These are phyloP conservation scores for Penicillium olsonii DNA, from an alignment of 2,329 filamentous ascomycete genomes.

Conservation along the genomic window DNA sequence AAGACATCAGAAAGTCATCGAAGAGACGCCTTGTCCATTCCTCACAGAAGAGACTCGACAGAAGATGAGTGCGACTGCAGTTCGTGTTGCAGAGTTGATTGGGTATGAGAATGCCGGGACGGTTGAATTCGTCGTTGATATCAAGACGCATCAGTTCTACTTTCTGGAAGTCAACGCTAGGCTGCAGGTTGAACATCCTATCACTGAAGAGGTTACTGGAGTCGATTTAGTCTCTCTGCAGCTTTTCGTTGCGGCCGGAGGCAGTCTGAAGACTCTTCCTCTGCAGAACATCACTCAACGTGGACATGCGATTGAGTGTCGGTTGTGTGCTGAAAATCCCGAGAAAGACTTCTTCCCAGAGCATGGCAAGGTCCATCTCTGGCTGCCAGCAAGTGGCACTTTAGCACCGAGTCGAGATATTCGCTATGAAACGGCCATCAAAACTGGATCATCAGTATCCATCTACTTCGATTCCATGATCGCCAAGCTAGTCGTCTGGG, in stretches of 20 bases:
- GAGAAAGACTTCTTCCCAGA: slow-evolving; percentile 40
- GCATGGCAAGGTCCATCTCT: slow-evolving; percentile 38
- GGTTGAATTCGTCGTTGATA: slow-evolving; percentile 50
- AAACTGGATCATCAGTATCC: slow-evolving; percentile 40
- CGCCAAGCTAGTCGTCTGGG: slow-evolving; percentile 50
- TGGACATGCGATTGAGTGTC: slow-evolving; percentile 48
- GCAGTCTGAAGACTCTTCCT: slow-evolving; percentile 23
- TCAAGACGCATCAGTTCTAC: slow-evolving; percentile 40
- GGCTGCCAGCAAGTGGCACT: slow-evolving; percentile 28
- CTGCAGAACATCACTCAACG: slow-evolving; percentile 24
- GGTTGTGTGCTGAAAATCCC: slow-evolving; percentile 49
- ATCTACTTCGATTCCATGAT: slow-evolving; percentile 53
- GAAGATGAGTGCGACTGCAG: slow-evolving; percentile 40
- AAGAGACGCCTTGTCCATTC: slow-evolving; percentile 45
- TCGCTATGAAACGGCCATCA: slow-evolving; percentile 47
- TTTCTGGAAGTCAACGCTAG: slow-evolving; percentile 53
- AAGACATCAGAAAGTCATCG: slow-evolving; percentile 54
- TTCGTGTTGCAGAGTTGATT: background rate
- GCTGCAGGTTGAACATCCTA: slow-evolving; percentile 51
- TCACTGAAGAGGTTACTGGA: slow-evolving; percentile 41
- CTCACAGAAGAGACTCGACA: slow-evolving; percentile 31
- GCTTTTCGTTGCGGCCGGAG: slow-evolving; percentile 39
- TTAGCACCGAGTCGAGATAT: slow-evolving; percentile 27
- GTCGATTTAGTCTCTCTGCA: slow-evolving; percentile 43
- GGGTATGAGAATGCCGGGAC: slow-evolving; percentile 48